Conservation (phyloP, 495 filamentous ascomycete species). For the Chaetomium cochliodes region DNA sequence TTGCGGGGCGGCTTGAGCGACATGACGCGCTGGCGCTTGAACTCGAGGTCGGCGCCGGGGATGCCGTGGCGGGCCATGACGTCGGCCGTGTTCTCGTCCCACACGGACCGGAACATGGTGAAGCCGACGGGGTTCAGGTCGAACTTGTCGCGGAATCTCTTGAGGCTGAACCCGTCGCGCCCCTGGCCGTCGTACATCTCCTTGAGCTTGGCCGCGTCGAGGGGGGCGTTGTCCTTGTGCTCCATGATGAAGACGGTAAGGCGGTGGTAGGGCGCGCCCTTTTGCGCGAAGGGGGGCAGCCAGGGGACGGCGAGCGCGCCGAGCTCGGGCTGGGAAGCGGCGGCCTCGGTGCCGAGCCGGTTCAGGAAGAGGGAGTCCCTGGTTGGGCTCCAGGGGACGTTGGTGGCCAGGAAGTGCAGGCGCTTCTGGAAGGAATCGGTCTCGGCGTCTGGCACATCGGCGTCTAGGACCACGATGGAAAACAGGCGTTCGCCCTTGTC, state of each 20-base stretch:
- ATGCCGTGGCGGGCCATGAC: conserved; percentile 82
- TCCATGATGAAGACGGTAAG: conserved; percentile 78
- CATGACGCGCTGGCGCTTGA: conserved; percentile 64
- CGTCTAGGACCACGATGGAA: conserved; percentile 80
- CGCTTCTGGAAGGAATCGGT: conserved; percentile 74
- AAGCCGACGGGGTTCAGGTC: conserved; percentile 72
- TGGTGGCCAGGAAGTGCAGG: conserved; percentile 79
- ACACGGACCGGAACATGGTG: conserved; percentile 80
- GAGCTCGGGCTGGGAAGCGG: conserved; percentile 25
- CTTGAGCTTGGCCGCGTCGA: conserved; percentile 63
- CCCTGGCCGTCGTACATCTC: conserved; percentile 42
- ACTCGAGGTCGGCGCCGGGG: conserved; percentile 76
- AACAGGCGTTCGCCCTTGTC: conserved; percentile 76
- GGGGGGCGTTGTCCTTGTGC: conserved; percentile 60
- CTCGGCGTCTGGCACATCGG: conserved; percentile 81
- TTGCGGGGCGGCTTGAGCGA: conserved; percentile 54
- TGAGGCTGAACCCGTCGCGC: conserved; percentile 68
- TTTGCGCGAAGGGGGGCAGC: conserved; percentile 82
- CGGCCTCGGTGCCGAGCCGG: conserved; percentile 29
- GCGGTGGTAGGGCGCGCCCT: conserved; percentile 88
- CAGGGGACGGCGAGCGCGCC: conserved; percentile 71
- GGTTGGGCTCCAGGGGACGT: conserved; percentile 54
- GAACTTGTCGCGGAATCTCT: conserved; percentile 67
- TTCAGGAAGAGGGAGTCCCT: conserved; percentile 50
- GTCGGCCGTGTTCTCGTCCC: conserved; percentile 79